Base-by-base conservation (phyloP, 805 yeast species). In the Ogataea zsoltii region DNA sequence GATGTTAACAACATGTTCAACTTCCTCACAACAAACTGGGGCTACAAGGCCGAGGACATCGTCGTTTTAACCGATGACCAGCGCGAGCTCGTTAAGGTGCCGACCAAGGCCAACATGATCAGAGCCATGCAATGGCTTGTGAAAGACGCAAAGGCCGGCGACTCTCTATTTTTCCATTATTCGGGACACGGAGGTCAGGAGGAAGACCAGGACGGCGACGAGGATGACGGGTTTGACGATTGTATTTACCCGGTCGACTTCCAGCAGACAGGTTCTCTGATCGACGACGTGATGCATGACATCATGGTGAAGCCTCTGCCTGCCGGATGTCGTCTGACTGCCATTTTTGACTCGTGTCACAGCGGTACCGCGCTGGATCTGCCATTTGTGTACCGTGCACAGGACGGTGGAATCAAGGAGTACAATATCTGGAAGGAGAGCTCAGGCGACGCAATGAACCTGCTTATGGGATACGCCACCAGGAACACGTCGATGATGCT, bases 161-260 rank as follows among this genome's bases (percentile, higher is more conserved):
- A 88, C 66, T 78, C 89, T 7, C 65, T 88, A 40, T 82, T 88
- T 55, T 80, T 88, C 74, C 96, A 88, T 62, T 88, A 83, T 61
- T 85, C 94, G 0, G 94, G 96, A 7, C 96, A 88, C 60, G 96
- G 96, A 25, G 89, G 94, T 2, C 85, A 82, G 58, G 78, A 81
- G 4, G 66, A 70, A 38, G 96, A 88, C 62, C 59, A 68, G 26
- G 70, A 67, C 45, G 70, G 70, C 19, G 69, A 66, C 43, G 71
- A 67, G 42, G 57, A 50, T 2, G 66, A 62, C 46, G 71, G 70
- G n/a, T 54, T 41, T 44, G 71, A 66, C 46, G 70, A 66, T 56
- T 61, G 67, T 41, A 65, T 66, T 35, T 66, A 66, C 48, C 70
- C 70, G 13, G 67, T 66, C 13, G 71, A 66, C 51, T 87, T 81